These are phyloP conservation scores for Globisporangium polare DNA, from an alignment of 352 stramenopile genomes.

Conservation along the genomic window DNA sequence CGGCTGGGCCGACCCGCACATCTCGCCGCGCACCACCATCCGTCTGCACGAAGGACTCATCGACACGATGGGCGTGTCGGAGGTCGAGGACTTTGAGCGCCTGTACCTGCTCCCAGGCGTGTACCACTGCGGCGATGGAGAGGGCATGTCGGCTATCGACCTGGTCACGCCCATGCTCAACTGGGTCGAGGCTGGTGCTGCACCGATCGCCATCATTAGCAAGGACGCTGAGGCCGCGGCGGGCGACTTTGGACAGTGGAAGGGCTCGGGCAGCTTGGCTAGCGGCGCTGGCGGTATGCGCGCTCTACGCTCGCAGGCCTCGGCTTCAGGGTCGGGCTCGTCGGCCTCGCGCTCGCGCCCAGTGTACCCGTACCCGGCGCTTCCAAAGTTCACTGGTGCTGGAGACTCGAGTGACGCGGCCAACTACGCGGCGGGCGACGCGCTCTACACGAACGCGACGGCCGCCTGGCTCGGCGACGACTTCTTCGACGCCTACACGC, in stretches of 20 bases:
- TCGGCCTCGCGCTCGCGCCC: constrained; percentile 11
- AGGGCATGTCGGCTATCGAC: constrained; percentile 35
- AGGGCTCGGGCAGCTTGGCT: not conserved
- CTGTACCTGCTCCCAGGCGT: constrained; percentile 43
- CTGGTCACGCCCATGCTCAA: constrained; percentile 42
- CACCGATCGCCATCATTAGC: constrained; percentile 25
- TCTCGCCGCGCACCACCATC: no score
- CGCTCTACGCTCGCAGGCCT: constrained; percentile 1
- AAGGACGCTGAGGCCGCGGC: constrained; percentile 5
- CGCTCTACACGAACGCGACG: constrained; percentile 10
- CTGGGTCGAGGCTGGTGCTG: constrained; percentile 31
- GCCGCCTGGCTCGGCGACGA: constrained; percentile 13
- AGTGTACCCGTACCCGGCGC: constrained; percentile 12
- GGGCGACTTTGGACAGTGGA: constrained; percentile 7
- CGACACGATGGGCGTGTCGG: no score
- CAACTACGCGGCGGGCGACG: constrained; percentile 10
- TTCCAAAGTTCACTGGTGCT: constrained; percentile 10
- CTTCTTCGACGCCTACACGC: constrained; percentile 6
- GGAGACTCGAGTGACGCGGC: constrained; percentile 12
- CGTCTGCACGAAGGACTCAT: no score
- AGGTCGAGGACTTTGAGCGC: constrained; percentile 39
- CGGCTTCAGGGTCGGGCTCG: not conserved
- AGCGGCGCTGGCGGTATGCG: not conserved
- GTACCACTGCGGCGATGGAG: constrained; percentile 37
- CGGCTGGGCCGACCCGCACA: no score